Evolutionary conservation across 345 rosid species (phyloP), one percentile per base, ranked within the genome.

Genomic region (Salix viminalis): DNA sequence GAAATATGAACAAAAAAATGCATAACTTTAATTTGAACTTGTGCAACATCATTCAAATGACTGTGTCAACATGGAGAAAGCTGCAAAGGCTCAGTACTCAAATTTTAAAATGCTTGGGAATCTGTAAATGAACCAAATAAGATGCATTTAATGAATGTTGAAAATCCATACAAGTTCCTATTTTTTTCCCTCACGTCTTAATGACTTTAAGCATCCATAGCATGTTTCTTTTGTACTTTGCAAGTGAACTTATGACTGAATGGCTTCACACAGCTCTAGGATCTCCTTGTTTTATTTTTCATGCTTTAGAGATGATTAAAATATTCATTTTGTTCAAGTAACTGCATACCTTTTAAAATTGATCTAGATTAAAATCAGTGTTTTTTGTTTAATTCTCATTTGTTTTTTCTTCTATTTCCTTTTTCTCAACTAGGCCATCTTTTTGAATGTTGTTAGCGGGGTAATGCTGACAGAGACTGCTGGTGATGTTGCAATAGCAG

Each of bases 401-500:
- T 5, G 14, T 56, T 16, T 36, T 32, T 34, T 73, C 72, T 50
- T 50, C 11, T 26, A 6, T 21, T 65, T 32, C 34, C 14, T 68
- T 74, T 65, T 67, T 71, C 69, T 62, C 10, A 48, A 8, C 71
- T 80, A 95, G 97, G 90, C 89, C 52, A 83, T 95, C 65, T 93
- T 90, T 76, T 72, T 95, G 54, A 95, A 95, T 70, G 98, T 91
- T 7, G 93, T 92, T 42, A 89, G 97, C 24, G 99, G 99, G 72
- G 79, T 91, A 80, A 80, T 87, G 23, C 82, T 95, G 37, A 80
- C 87, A 41, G 99, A 95, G 88, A 93, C 99, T 48, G 91, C 97
- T 34, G 99, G 96, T 1, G 99, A 93, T 80, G 93, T 95, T 79
- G 98, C 97, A 71, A 82, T 95, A 83, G 99, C 98, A 75, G 97